Evolutionary conservation across 2,329 filamentous ascomycete genomes (phyloP), one percentile per base, ranked within the genome.

Genomic region (Paramyrothecium roridum): DNA sequence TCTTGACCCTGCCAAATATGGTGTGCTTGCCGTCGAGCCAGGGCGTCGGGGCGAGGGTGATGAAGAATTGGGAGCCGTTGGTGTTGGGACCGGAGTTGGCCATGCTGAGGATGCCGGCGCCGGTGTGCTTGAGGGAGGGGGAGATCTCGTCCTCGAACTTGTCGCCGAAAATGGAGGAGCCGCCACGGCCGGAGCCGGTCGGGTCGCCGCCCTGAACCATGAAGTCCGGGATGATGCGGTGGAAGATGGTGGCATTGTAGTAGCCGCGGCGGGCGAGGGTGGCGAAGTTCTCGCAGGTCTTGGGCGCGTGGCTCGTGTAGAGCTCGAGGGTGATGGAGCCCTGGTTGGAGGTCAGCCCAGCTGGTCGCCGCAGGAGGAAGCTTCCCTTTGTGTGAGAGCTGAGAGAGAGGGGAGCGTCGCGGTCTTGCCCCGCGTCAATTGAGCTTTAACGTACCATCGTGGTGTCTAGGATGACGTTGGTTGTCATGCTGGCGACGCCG

Each of bases 1-100:
- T 83, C 76, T 89, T 93, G 43, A 99, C 92, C 53, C 93, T 79
- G 1, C 95, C 95, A 69, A 99, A 99, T 62, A 99, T 96, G 12
- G 93, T 96, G 72, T 99, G 93, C 73, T 96, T 97, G 21, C 93
- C 92, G 73, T 99, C 95, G 57, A 99, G 76, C 93, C 93, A 98
- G 1, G 95, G 95, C 17, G 95, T 93, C 4, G 93, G 93, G 8
- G 92, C 93, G 34, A 98, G 80, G 0, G 95, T 98, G 62, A 99
- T 86, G 70, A 98, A 98, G 75, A 98, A 99, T 75, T 98, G 95
- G 56, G 86, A 91, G 21, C 93, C 93, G 72, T 98, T 98, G 37
- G 93, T 96, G 72, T 98, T 86, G 10, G 91, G 90, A 0, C 95
- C 95, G 17, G 87, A 86, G 74, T 99, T 99, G 57, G 95, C 95